Conservation (phyloP, 164 flowering plant species). For the Liquidambar formosana region DNA sequence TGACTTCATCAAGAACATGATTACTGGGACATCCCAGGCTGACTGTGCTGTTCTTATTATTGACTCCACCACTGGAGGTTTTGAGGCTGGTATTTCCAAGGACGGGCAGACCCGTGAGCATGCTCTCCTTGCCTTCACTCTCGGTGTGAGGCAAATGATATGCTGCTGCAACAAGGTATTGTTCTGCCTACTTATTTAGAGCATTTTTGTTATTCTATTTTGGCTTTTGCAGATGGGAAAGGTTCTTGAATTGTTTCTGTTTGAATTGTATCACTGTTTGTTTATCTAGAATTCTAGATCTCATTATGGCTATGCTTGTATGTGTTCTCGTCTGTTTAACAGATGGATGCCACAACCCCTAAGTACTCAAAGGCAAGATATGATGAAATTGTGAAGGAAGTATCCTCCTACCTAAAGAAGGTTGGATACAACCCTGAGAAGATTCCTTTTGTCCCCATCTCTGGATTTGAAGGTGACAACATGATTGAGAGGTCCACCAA, state of each 20-base stretch:
- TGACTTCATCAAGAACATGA: constrained; percentile 15
- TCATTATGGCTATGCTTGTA: too few relatives aligned
- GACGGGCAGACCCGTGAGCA: constrained; percentile 16
- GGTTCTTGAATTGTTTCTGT: background rate
- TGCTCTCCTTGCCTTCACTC: constrained; percentile 15
- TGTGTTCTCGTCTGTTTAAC: background rate
- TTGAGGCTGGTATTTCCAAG: constrained; percentile 14
- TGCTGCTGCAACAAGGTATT: constrained; percentile 15
- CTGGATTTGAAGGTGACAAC: constrained; percentile 13
- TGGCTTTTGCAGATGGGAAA: background rate
- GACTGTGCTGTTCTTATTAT: constrained; percentile 13
- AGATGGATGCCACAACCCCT: constrained; percentile 13
- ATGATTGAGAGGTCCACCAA: constrained; percentile 14
- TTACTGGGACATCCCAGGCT: constrained; percentile 15
- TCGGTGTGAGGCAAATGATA: constrained; percentile 15
- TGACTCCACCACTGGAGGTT: constrained; percentile 16
- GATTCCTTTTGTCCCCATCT: constrained; percentile 10
- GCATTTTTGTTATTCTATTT: background rate
- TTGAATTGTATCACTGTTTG: background rate
- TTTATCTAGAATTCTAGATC: background rate
- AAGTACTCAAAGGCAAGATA: constrained; percentile 12
- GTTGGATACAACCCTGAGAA: constrained; percentile 13
- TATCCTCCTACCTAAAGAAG: constrained; percentile 13
- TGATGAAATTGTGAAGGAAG: constrained; percentile 15
- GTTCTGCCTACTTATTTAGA: background rate